Evolutionary conservation across 1,284 basidiomycete species (phyloP), one percentile per base, ranked within the genome.

Genomic region (Boletellus deceptivus): DNA sequence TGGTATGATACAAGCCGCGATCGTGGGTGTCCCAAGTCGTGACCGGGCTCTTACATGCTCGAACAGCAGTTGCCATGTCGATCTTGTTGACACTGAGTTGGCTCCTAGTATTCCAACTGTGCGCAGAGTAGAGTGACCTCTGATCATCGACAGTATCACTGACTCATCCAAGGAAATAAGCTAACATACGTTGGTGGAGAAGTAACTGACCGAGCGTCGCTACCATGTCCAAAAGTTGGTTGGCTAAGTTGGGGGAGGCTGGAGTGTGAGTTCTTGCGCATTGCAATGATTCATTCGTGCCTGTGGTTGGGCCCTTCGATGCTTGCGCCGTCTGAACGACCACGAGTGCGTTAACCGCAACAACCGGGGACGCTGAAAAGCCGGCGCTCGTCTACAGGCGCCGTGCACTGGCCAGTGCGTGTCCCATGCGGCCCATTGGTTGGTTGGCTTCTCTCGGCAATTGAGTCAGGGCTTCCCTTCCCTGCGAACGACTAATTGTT

Each of bases 1-100:
- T 63, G 16, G 54, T 57, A 42, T 57, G 43, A 34, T 50, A 35
- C 34, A 68, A 33, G 16, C 48, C 14, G 8, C 29, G 42, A 41
- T 55, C 43, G 43, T 45, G 38, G 25, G 16, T 13, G 25, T 48
- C 51, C 16, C 57, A 51, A 18, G 14, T 45, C 24, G 37, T 54
- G 22, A 53, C 37, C 24, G 61, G 48, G 10, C 24, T 53, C 6
- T 48, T 56, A 50, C 62, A 60, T 1, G 57, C 61, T 47, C 64
- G 63, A 27, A 55, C 61, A 33, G 59, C 55, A 13, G 59, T 68
- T 29, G 55, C 41, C 11, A 18, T 47, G 11, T 34, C n/a, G 27
- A 16, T 18, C n/a, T 25, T 39, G 16, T 16, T 18, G 14, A 37
- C 4, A 14, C 7, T 18, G 24, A 29, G 38, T 2, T 34, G 44